Percentiles rank a stretch among this genome's conserved stretches.
Conservation (phyloP, 2,329 filamentous ascomycete species). For the Monosporascus sp. region DNA sequence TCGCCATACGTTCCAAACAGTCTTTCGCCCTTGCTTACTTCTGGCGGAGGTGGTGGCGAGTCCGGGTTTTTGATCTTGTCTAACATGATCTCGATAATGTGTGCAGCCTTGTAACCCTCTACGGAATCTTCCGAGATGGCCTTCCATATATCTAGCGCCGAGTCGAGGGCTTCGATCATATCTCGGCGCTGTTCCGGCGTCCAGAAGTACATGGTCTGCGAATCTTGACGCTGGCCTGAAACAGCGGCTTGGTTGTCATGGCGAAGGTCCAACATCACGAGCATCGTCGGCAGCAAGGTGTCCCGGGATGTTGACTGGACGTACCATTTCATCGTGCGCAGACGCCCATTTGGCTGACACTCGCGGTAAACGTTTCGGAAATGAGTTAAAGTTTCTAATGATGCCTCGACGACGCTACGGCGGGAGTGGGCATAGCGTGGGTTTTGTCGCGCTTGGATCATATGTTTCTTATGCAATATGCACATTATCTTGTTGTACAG, state of each 20-base stretch:
- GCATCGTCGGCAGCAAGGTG: constrained; percentile 79
- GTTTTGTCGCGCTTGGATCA: constrained; percentile 72
- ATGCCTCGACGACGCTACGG: constrained; percentile 78
- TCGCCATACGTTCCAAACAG: constrained; percentile 22
- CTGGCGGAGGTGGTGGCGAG: constrained; percentile 9
- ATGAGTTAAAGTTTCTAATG: constrained; percentile 73
- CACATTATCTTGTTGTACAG: constrained; percentile 86
- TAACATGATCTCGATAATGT: constrained; percentile 78
- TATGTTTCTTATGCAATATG: constrained; percentile 82
- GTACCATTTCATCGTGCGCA: constrained; percentile 72
- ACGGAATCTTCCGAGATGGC: constrained; percentile 71
- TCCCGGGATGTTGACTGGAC: constrained; percentile 76
- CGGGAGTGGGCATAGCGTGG: constrained; percentile 79
- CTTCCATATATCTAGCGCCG: constrained; percentile 74
- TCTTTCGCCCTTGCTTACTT: constrained; percentile 13
- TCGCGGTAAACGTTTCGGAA: constrained; percentile 72
- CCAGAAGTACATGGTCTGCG: constrained; percentile 49
- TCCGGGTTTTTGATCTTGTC: constrained; percentile 61
- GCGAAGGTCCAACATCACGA: constrained; percentile 78
- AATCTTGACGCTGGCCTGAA: constrained; percentile 33
- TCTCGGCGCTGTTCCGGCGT: constrained; percentile 57
- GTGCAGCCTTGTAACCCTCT: constrained; percentile 83
- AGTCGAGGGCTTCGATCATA: constrained; percentile 72
- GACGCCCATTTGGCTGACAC: constrained; percentile 63
- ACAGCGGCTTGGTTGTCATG: constrained; percentile 52